A percentile compares a stretch with the other conserved stretches of the same genome.
Evolutionary conservation across 805 yeast species (phyloP).

Genomic region (Cyberlindnera sargentensis): DNA sequence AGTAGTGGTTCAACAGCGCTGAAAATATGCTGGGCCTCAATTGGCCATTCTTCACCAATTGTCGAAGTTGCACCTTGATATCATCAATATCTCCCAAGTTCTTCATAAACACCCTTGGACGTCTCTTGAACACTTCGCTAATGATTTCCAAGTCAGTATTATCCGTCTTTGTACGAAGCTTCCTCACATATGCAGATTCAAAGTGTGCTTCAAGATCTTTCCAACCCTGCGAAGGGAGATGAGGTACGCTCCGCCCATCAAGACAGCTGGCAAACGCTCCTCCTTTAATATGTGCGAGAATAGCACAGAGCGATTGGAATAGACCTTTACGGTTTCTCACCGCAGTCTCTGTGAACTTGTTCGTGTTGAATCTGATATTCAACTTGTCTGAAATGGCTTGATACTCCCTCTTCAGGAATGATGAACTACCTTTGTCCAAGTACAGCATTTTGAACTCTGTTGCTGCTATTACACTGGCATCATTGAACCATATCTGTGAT

Average conservation of each 20-base stretch:
- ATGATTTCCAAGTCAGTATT: slow-evolving; percentile 11
- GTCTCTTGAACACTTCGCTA: slow-evolving; percentile 9
- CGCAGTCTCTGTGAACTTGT: slow-evolving; percentile 9
- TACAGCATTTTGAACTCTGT: slow-evolving; percentile 8
- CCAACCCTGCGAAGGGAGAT: slow-evolving; percentile 8
- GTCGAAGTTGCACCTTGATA: too few species aligned
- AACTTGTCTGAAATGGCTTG: slow-evolving; percentile 8
- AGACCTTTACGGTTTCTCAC: slow-evolving; percentile 14
- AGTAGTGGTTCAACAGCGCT: too few species aligned
- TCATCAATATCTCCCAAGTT: neutral
- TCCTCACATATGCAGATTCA: slow-evolving; percentile 13
- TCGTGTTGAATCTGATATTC: slow-evolving; percentile 5
- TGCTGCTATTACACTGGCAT: slow-evolving; percentile 12
- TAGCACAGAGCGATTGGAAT: slow-evolving; percentile 12
- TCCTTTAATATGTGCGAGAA: slow-evolving; percentile 6
- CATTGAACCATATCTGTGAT: slow-evolving; percentile 10
- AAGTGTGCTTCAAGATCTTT: slow-evolving; percentile 3
- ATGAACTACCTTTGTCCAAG: slow-evolving; percentile 9
- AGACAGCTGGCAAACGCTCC: slow-evolving; percentile 1
- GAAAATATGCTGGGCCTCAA: too few species aligned
- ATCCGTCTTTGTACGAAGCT: slow-evolving; percentile 10
- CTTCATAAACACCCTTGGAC: neutral
- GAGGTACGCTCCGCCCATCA: slow-evolving; percentile 5
- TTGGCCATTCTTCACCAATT: too few species aligned
- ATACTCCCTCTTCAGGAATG: slow-evolving; percentile 13